Evolutionary conservation across 2,329 filamentous ascomycete genomes (phyloP).

Genomic region (Aspergillus sp.): DNA sequence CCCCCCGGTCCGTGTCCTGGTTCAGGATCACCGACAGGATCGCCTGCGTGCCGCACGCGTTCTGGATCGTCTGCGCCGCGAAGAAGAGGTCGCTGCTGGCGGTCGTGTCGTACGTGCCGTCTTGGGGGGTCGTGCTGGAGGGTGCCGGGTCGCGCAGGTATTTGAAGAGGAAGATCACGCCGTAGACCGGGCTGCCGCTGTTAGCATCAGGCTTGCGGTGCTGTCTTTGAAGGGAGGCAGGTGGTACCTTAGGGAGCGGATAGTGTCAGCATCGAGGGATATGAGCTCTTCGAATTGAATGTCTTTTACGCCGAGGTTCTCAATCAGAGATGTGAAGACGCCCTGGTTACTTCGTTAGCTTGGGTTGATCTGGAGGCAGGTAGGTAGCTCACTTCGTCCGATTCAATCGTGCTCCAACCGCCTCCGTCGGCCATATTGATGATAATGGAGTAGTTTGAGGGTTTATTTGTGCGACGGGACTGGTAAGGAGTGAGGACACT

Average conservation of each 20-base stretch:
- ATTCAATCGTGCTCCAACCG: constrained; percentile 98
- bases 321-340: constrained; percentile 95
- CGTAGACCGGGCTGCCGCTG: constrained; percentile 69
- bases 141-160: constrained; percentile 61
- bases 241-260: constrained; percentile 43
- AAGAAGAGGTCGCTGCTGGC: constrained; percentile 84
- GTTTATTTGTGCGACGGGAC: background rate
- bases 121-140: constrained; percentile 64
- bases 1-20: constrained; percentile 60
- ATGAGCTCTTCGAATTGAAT: constrained; percentile 98
- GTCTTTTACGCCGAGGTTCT: constrained; percentile 84
- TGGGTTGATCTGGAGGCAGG: constrained; percentile 6
- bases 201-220: constrained; percentile 4
- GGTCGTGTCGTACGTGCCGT: constrained; percentile 76
- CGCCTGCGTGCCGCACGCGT: constrained; percentile 95
- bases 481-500: background rate
- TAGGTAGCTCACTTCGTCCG: constrained; percentile 72
- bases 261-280: constrained; percentile 71
- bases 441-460: background rate
- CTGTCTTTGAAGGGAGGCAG: background rate
- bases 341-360: constrained; percentile 55
- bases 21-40: constrained; percentile 90
- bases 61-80: constrained; percentile 95
- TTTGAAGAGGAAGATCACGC: constrained; percentile 99
- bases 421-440: constrained; percentile 61